Evolutionary conservation across 1,139 yeast genomes (phyloP).

Genomic region (Meyerozyma elateridarum): DNA sequence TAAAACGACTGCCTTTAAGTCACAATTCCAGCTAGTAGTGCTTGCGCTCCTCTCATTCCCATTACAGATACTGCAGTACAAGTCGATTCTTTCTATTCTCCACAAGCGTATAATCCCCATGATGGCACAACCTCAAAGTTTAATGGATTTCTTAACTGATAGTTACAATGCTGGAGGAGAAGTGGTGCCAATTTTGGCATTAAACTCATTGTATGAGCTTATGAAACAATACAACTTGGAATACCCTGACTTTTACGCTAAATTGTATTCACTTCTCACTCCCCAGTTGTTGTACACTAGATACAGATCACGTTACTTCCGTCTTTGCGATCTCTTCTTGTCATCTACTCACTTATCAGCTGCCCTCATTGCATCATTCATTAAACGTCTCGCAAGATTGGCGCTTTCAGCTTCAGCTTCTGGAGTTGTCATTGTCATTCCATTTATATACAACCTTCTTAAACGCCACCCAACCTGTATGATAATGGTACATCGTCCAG

Average conservation of each 20-base stretch:
- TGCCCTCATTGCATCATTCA: conserved; percentile 79
- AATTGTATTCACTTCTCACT: conserved; percentile 75
- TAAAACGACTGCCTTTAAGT: conserved; percentile 54
- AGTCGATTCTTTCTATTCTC: conserved; percentile 60
- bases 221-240: conserved; percentile 83
- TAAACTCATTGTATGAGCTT: conserved; percentile 82
- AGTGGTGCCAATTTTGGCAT: conserved; percentile 70
- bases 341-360: conserved; percentile 87
- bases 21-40: conserved; percentile 69
- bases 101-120: conserved; percentile 84
- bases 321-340: conserved; percentile 80
- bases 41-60: conserved; percentile 48
- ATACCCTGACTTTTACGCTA: conserved; percentile 84
- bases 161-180: conserved; percentile 64
- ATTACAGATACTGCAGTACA: conserved; percentile 57
- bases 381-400: conserved; percentile 74
- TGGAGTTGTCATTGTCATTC: conserved; percentile 81
- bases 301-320: conserved; percentile 81
- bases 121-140: conserved; percentile 70
- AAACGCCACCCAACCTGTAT: conserved; percentile 93
- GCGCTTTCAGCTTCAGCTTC: conserved; percentile 82
- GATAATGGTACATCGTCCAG: conserved; percentile 68
- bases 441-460: conserved; percentile 84
- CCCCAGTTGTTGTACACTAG: conserved; percentile 71
- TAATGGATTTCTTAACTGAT: conserved; percentile 92